phyloP scores from a whole-genome alignment of 768 basidiomycete genomes.

The Infundibulicybe gibba region DNA sequence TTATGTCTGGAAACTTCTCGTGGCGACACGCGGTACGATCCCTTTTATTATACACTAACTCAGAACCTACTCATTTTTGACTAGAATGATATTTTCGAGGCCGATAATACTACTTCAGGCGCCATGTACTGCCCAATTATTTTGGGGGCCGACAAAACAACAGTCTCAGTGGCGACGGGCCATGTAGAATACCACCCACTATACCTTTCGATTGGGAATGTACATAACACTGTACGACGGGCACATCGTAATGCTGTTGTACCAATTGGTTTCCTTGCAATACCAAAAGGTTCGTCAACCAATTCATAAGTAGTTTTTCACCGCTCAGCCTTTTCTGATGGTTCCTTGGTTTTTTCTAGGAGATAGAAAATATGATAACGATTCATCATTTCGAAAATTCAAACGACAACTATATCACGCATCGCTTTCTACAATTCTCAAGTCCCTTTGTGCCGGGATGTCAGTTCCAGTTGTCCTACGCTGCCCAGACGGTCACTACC shows the following conservation, averaged over 20 bases:
- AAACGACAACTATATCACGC: constrained; percentile 23
- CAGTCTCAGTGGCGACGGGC: constrained; percentile 19
- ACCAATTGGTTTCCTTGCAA: constrained; percentile 19
- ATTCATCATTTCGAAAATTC: constrained; percentile 20
- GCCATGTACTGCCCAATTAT: too few relatives aligned
- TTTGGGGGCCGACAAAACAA: constrained; percentile 25
- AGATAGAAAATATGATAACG: constrained; percentile 9
- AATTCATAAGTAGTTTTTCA: too few relatives aligned
- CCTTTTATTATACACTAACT: too few relatives aligned
- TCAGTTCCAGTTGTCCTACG: constrained; percentile 14
- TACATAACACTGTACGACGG: constrained; percentile 13
- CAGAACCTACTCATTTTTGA: too few relatives aligned
- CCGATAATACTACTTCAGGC: too few relatives aligned
- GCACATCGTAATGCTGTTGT: constrained; percentile 19
- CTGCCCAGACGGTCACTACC: constrained; percentile 26
- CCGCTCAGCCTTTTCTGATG: too few relatives aligned
- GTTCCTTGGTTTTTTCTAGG: constrained; percentile 8
- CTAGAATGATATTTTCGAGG: too few relatives aligned
- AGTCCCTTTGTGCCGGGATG: constrained; percentile 21
- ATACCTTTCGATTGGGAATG: constrained; percentile 17
- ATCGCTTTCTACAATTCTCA: constrained; percentile 17
- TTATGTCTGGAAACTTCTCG: too few relatives aligned
- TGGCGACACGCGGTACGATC: too few relatives aligned
- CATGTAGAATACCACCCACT: too few relatives aligned
- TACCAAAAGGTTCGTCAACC: constrained; percentile 21